A percentile compares a stretch with the other conserved stretches of the same genome.
phyloP scores from a whole-genome alignment of 495 filamentous ascomycete genomes.

The Aspergillus nidulans region DNA sequence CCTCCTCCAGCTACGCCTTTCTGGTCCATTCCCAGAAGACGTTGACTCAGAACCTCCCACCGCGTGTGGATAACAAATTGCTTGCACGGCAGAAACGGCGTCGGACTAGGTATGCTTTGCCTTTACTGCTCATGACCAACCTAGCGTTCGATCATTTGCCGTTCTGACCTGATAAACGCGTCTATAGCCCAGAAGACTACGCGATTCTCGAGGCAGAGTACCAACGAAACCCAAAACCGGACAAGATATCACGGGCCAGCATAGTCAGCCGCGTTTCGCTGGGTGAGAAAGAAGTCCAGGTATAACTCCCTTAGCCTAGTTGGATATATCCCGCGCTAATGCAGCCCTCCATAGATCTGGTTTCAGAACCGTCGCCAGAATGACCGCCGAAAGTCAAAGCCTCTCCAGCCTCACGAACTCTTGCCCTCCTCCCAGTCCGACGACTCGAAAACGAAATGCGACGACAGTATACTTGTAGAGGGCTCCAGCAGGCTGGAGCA shows the following conservation, averaged over 20 bases:
- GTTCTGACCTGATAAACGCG: background rate
- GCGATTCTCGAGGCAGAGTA: conserved; percentile 87
- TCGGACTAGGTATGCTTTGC: conserved; percentile 53
- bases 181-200: conserved; percentile 76
- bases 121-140: background rate
- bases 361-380: conserved; percentile 98
- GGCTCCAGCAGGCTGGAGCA: conserved; percentile 33
- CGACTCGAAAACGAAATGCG: conserved; percentile 45
- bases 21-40: conserved; percentile 66
- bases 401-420: conserved; percentile 78
- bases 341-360: conserved; percentile 70
- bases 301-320: conserved; percentile 40
- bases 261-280: conserved; percentile 82
- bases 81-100: conserved; percentile 64
- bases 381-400: conserved; percentile 83
- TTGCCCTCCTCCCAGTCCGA: conserved; percentile 50
- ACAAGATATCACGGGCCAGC: conserved; percentile 79
- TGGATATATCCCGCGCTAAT: conserved; percentile 14
- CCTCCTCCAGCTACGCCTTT: conserved; percentile 55
- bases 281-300: conserved; percentile 97
- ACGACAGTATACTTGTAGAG: conserved; percentile 38
- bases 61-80: conserved; percentile 63
- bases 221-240: conserved; percentile 79
- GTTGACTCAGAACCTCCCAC: conserved; percentile 56
- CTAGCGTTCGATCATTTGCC: background rate